A percentile compares a stretch with the other conserved stretches of the same genome.
phyloP scores from a whole-genome alignment of 2,329 filamentous ascomycete species.

The Thyridium curvatum region DNA sequence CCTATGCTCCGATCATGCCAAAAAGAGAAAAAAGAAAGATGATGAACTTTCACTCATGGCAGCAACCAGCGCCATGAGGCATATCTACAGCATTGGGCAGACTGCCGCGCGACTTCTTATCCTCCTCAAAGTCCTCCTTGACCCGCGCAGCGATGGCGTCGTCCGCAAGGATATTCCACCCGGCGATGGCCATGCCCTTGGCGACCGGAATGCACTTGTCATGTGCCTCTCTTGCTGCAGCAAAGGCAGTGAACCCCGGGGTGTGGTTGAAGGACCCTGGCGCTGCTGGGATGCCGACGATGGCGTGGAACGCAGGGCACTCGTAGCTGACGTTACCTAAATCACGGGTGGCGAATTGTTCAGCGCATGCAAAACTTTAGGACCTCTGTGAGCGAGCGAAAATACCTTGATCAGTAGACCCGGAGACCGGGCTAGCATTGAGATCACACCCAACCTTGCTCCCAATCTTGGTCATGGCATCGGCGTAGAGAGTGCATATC shows the following conservation, averaged over 20 bases:
- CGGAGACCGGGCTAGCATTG: background rate
- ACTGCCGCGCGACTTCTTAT: conserved; percentile 17
- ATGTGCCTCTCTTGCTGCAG: conserved; percentile 18
- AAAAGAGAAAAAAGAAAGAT: no score
- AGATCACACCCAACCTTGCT: background rate
- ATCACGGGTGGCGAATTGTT: no score
- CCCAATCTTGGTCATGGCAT: background rate
- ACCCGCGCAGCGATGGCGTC: conserved; percentile 14
- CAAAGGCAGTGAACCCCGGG: conserved; percentile 29
- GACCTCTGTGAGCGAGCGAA: no score
- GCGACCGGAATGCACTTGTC: conserved; percentile 13
- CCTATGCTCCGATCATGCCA: no score
- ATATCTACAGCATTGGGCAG: no score
- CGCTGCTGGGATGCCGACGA: conserved; percentile 29
- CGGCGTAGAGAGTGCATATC: background rate
- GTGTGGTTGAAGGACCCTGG: conserved; percentile 33
- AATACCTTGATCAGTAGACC: background rate
- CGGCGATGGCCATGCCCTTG: conserved; percentile 24
- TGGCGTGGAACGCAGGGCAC: conserved; percentile 34
- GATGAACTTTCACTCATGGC: no score
- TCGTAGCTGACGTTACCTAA: conserved; percentile 36
- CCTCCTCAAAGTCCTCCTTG: conserved; percentile 17
- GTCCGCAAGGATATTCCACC: conserved; percentile 18
- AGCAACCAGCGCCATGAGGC: no score
- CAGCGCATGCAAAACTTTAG: no score